Base-by-base conservation (phyloP, 306 rosid genomes). In the Quercus glauca region DNA sequence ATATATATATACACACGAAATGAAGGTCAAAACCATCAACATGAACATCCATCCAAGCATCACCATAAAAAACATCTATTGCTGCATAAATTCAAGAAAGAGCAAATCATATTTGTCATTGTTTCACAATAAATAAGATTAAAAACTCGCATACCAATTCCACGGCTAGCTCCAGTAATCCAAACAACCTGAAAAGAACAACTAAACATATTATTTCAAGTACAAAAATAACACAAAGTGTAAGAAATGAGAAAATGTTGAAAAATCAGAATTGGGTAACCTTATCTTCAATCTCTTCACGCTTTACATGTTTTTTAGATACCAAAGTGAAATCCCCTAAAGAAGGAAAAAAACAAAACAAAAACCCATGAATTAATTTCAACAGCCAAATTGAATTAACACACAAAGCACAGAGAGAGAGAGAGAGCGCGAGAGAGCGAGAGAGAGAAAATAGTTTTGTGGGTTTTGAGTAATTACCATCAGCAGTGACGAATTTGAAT, bases 151-250 rank as follows among this genome's bases (percentile, higher is more conserved):
- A 64, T 90, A 91, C 97, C 99, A 74, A 94, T 94, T 87, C 99
- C 97, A 20, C 99, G 93, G 92, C 97, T 94, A 69, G 97, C 97
- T 74, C 99, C 99, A 60, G 97, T 92, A 74, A 94, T 86, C 99
- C 99, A 94, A 71, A 91, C 67, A 88, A 94, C 98, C 97, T 94
- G 87, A 64, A 12, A 85, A 70, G 26, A 59, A 29, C 5, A 59
- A 21, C 0, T 10, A 71, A 11, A 68, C 56, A 28, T 18, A 59
- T 53, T 25, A 23, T 29, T 55, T 57, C 19, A 35, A 21, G 53
- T 29, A 49, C 41, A 73, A 49, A 19, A 41, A 17, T 2, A 19
- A 49, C 53, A 11, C 17, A 49, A 49, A 3, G 31, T 20, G 23
- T 5, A 51, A 43, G 53, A 28, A 74, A 33, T 21, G 56, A 33